Evolutionary conservation across 805 yeast species (phyloP), one percentile per base, ranked within the genome.

Genomic region (Kodamaea sagamina): DNA sequence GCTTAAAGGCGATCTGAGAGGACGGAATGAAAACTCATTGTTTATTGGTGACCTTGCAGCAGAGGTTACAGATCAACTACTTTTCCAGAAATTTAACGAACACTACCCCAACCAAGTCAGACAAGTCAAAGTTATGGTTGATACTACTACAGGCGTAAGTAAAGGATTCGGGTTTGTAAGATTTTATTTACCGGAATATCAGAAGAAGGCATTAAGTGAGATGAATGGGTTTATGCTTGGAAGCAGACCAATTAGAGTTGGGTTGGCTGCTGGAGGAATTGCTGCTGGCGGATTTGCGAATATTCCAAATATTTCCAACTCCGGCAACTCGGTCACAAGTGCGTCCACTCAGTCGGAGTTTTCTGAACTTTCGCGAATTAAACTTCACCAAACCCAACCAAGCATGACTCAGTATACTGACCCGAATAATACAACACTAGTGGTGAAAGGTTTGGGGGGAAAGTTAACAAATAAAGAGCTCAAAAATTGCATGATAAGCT

Each of bases 101-200:
- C 77, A 80, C 46, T 89, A 78, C 58, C 82, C 90, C 1, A 84
- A 90, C 5, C 61, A 63, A 36, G 80, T 88, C 42, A 75, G 81
- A 41, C 82, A 84, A 51, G 93, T 82, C 5, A 88, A 85, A 56
- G 79, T 89, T 48, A 88, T 89, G 82, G 62, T 77, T 38, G 96
- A 89, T 61, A 82, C 80, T 28, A 58, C 63, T 9, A 81, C 95
- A 1, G 83, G 84, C 22, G 74, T 74, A 38, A 78, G 92, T 5
- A 82, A 86, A 57, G 96, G 96, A 9, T 89, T 85, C 62, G 97
- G 97, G 2, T 90, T 90, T 68, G 87, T 89, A n/a, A 79, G 87
- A 48, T 89, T 89, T 58, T 56, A 72, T 26, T 74, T 75, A 45
- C 82, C 78, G 47, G 72, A 73, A 8, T 89, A 84, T 29, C 89